Evolutionary conservation across 495 filamentous ascomycete genomes (phyloP).

Genomic region (Trichoderma virens): DNA sequence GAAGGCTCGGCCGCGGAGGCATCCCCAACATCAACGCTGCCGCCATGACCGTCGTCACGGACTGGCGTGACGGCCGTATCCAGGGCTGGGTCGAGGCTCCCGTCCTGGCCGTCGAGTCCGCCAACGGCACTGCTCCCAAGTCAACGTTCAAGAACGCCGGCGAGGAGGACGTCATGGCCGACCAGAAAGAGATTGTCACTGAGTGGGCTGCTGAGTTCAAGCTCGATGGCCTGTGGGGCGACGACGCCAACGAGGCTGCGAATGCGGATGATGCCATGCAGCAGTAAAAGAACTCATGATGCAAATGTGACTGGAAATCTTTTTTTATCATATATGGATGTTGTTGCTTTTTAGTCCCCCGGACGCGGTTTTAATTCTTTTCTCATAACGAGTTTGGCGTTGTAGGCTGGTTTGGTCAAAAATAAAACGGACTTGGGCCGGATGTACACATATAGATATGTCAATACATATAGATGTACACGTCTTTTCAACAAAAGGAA

Average conservation of each 20-base stretch:
- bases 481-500: neutral
- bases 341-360: neutral
- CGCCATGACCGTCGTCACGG: conserved; percentile 84
- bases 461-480: neutral
- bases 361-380: neutral
- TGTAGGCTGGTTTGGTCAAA: conserved; percentile 3
- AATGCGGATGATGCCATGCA: conserved; percentile 22
- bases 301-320: neutral
- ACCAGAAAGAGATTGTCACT: conserved; percentile 79
- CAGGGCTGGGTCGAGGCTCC: conserved; percentile 87
- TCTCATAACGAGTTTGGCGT: conserved; percentile 10
- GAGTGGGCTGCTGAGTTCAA: conserved; percentile 96
- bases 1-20: conserved; percentile 80
- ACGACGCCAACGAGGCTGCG: conserved; percentile 24
- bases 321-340: neutral
- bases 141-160: conserved; percentile 26
- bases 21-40: conserved; percentile 82
- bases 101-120: conserved; percentile 42
- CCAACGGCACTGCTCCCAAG: conserved; percentile 23
- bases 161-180: conserved; percentile 37
- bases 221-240: conserved; percentile 87
- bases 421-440: conserved; percentile 6
- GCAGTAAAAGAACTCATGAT: conserved; percentile 18
- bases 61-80: conserved; percentile 93
- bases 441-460: conserved; percentile 2